phyloP scores from a whole-genome alignment of 1,139 yeast species.

The Yamadazyma mexicana region DNA sequence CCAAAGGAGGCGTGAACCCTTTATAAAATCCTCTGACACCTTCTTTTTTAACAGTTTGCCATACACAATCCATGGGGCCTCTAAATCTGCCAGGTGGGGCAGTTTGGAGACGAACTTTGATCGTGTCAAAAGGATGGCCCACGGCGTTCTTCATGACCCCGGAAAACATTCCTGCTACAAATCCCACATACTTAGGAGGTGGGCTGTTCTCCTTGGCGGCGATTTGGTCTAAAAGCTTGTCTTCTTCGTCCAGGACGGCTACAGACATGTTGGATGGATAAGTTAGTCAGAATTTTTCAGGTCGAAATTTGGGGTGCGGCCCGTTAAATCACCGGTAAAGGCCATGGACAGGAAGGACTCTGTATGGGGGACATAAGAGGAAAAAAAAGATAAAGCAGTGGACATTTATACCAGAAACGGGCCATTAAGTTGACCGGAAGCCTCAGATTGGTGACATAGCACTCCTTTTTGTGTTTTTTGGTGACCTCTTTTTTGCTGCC shows the following conservation, averaged over 20 bases:
- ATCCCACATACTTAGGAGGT: conserved; percentile 68
- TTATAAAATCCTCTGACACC: conserved; percentile 78
- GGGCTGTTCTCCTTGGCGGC: conserved; percentile 15
- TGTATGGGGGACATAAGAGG: neutral
- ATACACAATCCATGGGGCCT: conserved; percentile 81
- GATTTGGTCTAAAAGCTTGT: conserved; percentile 18
- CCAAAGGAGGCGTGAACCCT: conserved; percentile 88
- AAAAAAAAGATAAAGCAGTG: too few relatives aligned
- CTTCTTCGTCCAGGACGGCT: conserved; percentile 31
- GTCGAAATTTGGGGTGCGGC: conserved; percentile 3
- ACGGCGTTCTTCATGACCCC: conserved; percentile 86
- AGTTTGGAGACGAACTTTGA: conserved; percentile 85
- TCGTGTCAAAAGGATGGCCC: conserved; percentile 92
- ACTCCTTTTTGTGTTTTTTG: too few relatives aligned
- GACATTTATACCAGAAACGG: too few relatives aligned
- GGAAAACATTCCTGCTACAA: conserved; percentile 83
- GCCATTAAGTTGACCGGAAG: too few relatives aligned
- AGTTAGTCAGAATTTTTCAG: conserved; percentile 8
- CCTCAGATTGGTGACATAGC: too few relatives aligned
- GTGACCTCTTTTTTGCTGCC: neutral
- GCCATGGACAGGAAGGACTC: too few relatives aligned
- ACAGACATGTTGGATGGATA: conserved; percentile 21
- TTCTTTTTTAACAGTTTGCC: conserved; percentile 69
- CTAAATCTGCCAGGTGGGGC: conserved; percentile 67
- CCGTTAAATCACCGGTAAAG: neutral